Conservation (phyloP, 169 alveolate species). For the Neospora caninum region DNA sequence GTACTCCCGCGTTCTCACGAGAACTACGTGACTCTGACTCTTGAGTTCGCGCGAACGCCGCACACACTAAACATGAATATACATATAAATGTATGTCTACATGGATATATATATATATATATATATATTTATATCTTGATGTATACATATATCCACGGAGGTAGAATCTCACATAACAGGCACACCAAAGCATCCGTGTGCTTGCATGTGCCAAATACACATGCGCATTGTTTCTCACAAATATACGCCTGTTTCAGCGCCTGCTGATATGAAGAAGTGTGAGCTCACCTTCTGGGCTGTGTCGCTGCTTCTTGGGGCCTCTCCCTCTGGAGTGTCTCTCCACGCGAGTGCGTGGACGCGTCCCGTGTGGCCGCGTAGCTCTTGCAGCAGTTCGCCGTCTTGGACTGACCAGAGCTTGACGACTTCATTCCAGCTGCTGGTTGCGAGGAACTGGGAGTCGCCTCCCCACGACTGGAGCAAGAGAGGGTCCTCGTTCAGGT, state of each 20-base stretch:
- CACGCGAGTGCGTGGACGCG: constrained; percentile 51
- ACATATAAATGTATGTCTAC: background rate
- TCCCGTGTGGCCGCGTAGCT: background rate
- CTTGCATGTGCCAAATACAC: no score
- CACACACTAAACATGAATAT: background rate
- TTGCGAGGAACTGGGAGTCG: constrained; percentile 32
- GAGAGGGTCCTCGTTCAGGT: background rate
- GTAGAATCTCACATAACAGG: no score
- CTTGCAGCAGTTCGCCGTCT: constrained; percentile 42
- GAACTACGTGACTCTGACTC: no score
- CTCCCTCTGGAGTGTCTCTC: background rate
- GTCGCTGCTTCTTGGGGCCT: background rate
- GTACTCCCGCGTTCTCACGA: no score
- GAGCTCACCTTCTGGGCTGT: background rate
- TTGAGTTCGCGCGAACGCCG: no score
- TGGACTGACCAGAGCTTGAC: constrained; percentile 28
- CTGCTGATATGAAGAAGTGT: no score
- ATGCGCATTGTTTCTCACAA: no score
- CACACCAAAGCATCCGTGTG: no score
- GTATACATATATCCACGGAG: no score
- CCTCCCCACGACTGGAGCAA: background rate
- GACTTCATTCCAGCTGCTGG: constrained; percentile 44
- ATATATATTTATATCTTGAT: no score
- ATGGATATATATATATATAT: background rate
- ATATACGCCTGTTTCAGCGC: no score